Percentiles rank a stretch among this genome's conserved stretches.
Evolutionary conservation across 2,329 filamentous ascomycete species (phyloP).

Genomic region (Fusarium irregulare): DNA sequence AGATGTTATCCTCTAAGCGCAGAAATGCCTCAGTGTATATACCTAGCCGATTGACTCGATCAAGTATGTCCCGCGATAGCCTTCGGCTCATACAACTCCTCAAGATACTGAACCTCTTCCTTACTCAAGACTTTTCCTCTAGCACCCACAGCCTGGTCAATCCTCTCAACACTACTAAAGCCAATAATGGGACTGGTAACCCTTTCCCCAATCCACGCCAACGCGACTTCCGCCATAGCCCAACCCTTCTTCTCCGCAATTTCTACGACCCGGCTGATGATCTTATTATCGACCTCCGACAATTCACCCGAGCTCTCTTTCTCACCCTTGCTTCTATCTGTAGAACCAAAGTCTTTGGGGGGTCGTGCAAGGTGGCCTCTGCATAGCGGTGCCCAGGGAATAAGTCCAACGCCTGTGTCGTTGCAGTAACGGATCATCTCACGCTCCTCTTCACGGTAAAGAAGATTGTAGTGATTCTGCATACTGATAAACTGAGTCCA

Average conservation of each 20-base stretch:
- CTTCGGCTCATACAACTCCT: constrained; percentile 34
- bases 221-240: constrained; percentile 34
- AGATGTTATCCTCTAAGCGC: fast-evolving
- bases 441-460: constrained; percentile 69
- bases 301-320: constrained; percentile 24
- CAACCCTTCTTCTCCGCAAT: constrained; percentile 14
- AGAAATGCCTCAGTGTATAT: no score
- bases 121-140: constrained; percentile 19
- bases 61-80: constrained; percentile 18
- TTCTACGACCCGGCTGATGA: constrained; percentile 23
- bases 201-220: constrained; percentile 29
- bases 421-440: constrained; percentile 58
- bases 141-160: constrained; percentile 27
- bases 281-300: constrained; percentile 19
- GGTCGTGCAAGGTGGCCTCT: constrained; percentile 30
- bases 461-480: constrained; percentile 66
- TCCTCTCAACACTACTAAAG: constrained; percentile 33
- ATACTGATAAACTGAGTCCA: constrained; percentile 69
- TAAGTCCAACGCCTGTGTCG: constrained; percentile 43
- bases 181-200: constrained; percentile 33
- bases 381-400: constrained; percentile 39
- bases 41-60: fast-evolving
- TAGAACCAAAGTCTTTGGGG: constrained; percentile 17
- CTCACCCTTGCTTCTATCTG: constrained; percentile 28
- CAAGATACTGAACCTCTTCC: constrained; percentile 24